These are phyloP conservation scores for Terfezia claveryi DNA, from an alignment of 495 filamentous ascomycete species.

Conservation along the genomic window DNA sequence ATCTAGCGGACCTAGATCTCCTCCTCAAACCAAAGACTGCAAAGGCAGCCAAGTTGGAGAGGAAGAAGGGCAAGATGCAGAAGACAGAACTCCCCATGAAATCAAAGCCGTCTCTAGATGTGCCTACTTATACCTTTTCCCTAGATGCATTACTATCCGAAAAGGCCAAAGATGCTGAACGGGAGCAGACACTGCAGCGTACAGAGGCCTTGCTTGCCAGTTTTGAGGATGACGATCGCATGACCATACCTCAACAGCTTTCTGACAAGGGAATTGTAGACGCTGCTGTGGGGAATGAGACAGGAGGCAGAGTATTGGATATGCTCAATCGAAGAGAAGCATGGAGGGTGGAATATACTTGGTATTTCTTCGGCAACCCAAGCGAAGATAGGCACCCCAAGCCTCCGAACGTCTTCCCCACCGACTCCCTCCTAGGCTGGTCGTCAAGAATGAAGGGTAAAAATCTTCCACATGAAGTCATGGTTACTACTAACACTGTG, in stretches of 20 bases:
- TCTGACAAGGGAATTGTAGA: slow-evolving; percentile 19
- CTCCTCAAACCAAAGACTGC: slow-evolving; percentile 16
- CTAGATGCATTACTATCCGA: slow-evolving; percentile 36
- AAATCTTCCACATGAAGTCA: neutral
- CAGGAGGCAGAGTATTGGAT: slow-evolving; percentile 34
- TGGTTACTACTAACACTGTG: neutral
- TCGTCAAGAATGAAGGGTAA: no score
- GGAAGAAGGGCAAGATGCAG: slow-evolving; percentile 5
- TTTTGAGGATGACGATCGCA: no score
- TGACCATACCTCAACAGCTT: no score
- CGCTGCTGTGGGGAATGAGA: slow-evolving; percentile 31
- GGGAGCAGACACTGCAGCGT: slow-evolving; percentile 3
- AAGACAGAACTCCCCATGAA: neutral
- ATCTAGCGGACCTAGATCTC: slow-evolving; percentile 25
- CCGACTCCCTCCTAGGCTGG: neutral
- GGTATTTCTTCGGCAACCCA: slow-evolving; percentile 40
- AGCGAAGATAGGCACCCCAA: neutral
- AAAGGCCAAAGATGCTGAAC: slow-evolving; percentile 5
- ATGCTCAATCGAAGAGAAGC: slow-evolving; percentile 60
- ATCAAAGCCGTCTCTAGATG: neutral
- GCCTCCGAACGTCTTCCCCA: slow-evolving; percentile 16
- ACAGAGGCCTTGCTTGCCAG: slow-evolving; percentile 4
- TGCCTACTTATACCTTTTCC: slow-evolving; percentile 42
- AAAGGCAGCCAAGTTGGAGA: slow-evolving; percentile 1
- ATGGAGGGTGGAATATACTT: slow-evolving; percentile 33